A percentile compares a stretch with the other conserved stretches of the same genome.
phyloP scores from a whole-genome alignment of 371 early-diverging fungal genomes.

The Ecytonucleospora hepatopenaei region DNA sequence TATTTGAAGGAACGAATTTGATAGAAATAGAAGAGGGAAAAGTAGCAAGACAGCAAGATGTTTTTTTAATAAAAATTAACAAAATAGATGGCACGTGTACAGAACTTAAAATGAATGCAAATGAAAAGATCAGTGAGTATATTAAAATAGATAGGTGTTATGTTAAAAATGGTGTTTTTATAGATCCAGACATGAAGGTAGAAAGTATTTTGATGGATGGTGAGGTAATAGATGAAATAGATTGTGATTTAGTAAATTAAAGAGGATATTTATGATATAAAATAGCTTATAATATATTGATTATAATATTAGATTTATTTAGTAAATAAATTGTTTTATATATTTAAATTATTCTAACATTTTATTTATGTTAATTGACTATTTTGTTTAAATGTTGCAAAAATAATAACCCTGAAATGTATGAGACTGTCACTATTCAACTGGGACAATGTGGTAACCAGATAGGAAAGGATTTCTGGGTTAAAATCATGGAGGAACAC shows the following conservation, averaged over 20 bases:
- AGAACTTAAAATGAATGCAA: not conserved
- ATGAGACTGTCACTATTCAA: constrained; percentile 79
- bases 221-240: not conserved
- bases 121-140: not conserved
- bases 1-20: constrained; percentile 6
- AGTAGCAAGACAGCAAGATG: not conserved
- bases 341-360: no score
- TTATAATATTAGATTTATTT: no score
- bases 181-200: not conserved
- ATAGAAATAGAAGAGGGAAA: not conserved
- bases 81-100: not conserved
- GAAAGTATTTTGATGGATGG: not conserved
- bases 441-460: constrained; percentile 92
- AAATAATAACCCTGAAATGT: constrained; percentile 51
- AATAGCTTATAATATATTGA: no score
- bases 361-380: no score
- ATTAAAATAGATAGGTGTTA: not conserved
- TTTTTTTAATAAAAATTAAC: not conserved
- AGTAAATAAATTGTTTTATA: no score
- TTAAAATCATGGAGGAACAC: constrained; percentile 72
- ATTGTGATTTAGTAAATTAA: not conserved
- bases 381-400: no score
- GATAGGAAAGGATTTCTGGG: constrained; percentile 82
- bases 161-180: not conserved
- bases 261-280: no score